Conservation (phyloP, 257 asterid genomes). For the Solanum pinnatisectum region DNA sequence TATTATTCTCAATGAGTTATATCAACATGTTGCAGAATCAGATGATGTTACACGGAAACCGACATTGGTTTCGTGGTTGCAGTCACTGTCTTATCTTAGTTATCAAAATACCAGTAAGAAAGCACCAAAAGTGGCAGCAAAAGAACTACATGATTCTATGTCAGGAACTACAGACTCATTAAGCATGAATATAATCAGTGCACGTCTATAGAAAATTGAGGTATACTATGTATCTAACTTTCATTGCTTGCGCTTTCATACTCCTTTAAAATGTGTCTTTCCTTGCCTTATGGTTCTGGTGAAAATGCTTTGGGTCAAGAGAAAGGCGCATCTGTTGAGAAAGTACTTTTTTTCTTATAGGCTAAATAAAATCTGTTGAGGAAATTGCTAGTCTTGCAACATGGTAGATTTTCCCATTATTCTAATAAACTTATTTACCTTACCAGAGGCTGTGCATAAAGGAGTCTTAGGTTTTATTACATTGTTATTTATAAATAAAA, state of each 20-base stretch:
- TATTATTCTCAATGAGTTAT: constrained; percentile 41
- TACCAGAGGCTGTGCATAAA: not conserved
- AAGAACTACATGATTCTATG: not conserved
- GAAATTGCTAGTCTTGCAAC: not conserved
- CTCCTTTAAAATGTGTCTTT: not conserved
- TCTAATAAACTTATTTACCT: not conserved
- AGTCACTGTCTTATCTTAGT: constrained; percentile 66
- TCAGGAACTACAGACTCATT: not conserved
- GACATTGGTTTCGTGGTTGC: constrained; percentile 71
- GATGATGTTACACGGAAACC: constrained; percentile 81
- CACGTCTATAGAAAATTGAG: constrained; percentile 4
- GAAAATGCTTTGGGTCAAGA: not conserved
- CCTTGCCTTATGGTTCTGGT: not conserved
- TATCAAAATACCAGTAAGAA: constrained; percentile 26
- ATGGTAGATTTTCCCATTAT: not conserved
- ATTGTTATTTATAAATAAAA: not conserved
- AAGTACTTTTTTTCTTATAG: not conserved
- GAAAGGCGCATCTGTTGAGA: not conserved
- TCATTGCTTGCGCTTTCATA: not conserved
- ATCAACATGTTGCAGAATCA: constrained; percentile 67
- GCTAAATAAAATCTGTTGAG: not conserved
- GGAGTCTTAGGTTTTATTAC: not conserved
- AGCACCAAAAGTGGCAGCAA: not conserved
- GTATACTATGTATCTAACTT: not conserved
- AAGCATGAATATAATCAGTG: constrained; percentile 8